These are phyloP conservation scores for Rosa persica DNA, from an alignment of 306 rosid species.

Conservation along the genomic window DNA sequence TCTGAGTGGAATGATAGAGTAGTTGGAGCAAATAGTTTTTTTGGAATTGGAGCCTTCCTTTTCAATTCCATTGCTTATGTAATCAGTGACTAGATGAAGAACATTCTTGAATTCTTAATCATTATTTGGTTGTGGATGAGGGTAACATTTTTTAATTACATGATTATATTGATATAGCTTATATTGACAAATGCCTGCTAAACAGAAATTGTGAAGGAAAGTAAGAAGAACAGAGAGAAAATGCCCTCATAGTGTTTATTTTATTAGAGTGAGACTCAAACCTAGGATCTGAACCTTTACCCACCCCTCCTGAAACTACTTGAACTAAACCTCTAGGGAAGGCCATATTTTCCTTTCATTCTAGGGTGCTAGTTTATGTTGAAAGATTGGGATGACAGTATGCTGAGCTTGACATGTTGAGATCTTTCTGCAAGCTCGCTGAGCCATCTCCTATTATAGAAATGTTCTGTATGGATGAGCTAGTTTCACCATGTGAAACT, in stretches of 20 bases:
- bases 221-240: neutral
- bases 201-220: no score
- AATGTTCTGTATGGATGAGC: conserved; percentile 74
- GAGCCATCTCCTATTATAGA: conserved; percentile 91
- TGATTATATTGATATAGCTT: no score
- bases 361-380: neutral
- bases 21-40: no score
- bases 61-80: no score
- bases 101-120: no score
- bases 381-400: neutral
- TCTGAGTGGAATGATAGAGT: no score
- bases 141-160: no score
- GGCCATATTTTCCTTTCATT: neutral
- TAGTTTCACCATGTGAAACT: conserved; percentile 72
- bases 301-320: neutral
- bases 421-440: conserved; percentile 67
- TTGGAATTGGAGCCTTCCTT: no score
- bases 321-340: neutral
- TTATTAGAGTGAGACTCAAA: neutral
- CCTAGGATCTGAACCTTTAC: neutral
- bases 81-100: no score
- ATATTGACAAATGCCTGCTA: no score
- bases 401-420: conserved; percentile 10
- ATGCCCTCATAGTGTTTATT: neutral
- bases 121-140: no score